A percentile compares a stretch with the other conserved stretches of the same genome.
Conservation (phyloP, 2,329 filamentous ascomycete species). For the Trichoderma citrinoviride region DNA sequence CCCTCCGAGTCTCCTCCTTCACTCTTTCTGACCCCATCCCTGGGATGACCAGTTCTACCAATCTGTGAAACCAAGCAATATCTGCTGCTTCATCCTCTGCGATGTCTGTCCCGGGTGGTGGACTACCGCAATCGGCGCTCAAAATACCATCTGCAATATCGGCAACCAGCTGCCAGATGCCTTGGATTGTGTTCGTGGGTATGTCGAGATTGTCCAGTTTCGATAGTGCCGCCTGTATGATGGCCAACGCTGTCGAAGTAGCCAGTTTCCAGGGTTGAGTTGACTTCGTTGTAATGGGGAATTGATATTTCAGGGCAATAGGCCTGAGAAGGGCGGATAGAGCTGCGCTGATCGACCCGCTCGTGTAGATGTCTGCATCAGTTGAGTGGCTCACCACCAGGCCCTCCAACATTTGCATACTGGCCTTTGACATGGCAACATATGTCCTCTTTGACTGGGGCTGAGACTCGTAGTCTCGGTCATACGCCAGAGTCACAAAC, state of each 20-base stretch:
- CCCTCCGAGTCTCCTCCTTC: slow-evolving; percentile 62
- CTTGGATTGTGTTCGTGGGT: slow-evolving; percentile 46
- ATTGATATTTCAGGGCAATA: slow-evolving; percentile 77
- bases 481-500: slow-evolving; percentile 69
- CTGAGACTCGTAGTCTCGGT: slow-evolving; percentile 36
- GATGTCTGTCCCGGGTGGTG: slow-evolving; percentile 48
- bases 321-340: slow-evolving; percentile 67
- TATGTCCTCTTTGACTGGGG: slow-evolving; percentile 66
- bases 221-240: slow-evolving; percentile 65
- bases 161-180: slow-evolving; percentile 70
- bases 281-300: slow-evolving; percentile 67
- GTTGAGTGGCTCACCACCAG: slow-evolving; percentile 58
- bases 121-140: slow-evolving; percentile 56
- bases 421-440: slow-evolving; percentile 81
- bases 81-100: slow-evolving; percentile 76
- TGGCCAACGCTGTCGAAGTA: slow-evolving; percentile 65
- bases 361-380: slow-evolving; percentile 66
- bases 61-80: slow-evolving; percentile 65
- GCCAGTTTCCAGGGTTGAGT: slow-evolving; percentile 76
- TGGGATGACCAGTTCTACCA: slow-evolving; percentile 72
- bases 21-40: slow-evolving; percentile 65
- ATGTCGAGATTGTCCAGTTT: slow-evolving; percentile 52
- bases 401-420: slow-evolving; percentile 67
- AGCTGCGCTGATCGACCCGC: slow-evolving; percentile 62
- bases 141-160: slow-evolving; percentile 67